These are phyloP conservation scores for Macrolepiota albuminosa DNA, from an alignment of 768 basidiomycete species.

Conservation along the genomic window DNA sequence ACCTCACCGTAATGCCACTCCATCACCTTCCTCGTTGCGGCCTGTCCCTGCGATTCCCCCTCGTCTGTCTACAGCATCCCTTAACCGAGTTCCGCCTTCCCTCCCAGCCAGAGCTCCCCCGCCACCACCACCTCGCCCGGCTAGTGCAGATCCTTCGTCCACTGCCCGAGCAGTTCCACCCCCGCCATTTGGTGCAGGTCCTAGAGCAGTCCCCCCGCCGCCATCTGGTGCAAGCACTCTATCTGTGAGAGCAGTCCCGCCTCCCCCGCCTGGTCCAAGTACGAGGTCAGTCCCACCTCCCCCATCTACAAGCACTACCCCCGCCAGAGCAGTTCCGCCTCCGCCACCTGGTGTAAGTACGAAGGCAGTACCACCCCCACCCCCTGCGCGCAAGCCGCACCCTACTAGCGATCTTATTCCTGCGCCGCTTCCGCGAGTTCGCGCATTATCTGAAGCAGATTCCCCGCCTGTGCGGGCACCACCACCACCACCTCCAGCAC, in stretches of 20 bases:
- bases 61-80: slow-evolving; percentile 15
- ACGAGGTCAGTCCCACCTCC: slow-evolving; percentile 26
- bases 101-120: slow-evolving; percentile 24
- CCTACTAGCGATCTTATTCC: slow-evolving; percentile 19
- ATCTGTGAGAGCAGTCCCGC: slow-evolving; percentile 21
- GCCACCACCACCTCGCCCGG: slow-evolving; percentile 40
- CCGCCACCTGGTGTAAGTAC: slow-evolving; percentile 19
- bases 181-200: slow-evolving; percentile 29
- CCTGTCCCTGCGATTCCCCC: slow-evolving; percentile 27
- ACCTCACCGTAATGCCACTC: slow-evolving; percentile 26
- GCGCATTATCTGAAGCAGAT: slow-evolving; percentile 40
- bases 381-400: slow-evolving; percentile 35
- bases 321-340: slow-evolving; percentile 24
- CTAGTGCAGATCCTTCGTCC: slow-evolving; percentile 24
- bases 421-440: slow-evolving; percentile 33
- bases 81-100: slow-evolving; percentile 23
- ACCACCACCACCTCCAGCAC: slow-evolving; percentile 25
- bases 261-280: slow-evolving; percentile 28
- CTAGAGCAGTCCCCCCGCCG: slow-evolving; percentile 24
- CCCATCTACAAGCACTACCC: neutral
- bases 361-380: slow-evolving; percentile 30
- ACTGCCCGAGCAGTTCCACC: slow-evolving; percentile 30
- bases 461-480: slow-evolving; percentile 23
- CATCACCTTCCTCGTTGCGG: slow-evolving; percentile 20
- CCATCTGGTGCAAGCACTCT: slow-evolving; percentile 18